phyloP scores from a whole-genome alignment of 2,329 filamentous ascomycete genomes.

The Claviceps sp. region DNA sequence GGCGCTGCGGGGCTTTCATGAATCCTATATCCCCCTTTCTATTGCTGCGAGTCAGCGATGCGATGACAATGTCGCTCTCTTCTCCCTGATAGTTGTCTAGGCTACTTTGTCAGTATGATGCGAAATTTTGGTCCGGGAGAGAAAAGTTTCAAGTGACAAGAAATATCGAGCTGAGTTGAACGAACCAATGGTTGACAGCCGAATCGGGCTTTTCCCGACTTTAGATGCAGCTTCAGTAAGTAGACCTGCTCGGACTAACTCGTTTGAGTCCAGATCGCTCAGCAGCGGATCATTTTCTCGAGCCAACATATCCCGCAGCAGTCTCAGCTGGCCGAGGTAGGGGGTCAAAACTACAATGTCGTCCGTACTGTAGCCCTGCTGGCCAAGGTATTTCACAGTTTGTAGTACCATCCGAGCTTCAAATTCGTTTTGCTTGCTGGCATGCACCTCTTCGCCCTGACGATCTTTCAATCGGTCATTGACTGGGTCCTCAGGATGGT shows the following conservation, averaged over 20 bases:
- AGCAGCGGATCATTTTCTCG: slow-evolving; percentile 49
- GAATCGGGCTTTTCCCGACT: slow-evolving; percentile 36
- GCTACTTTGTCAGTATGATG: background rate
- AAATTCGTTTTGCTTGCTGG: slow-evolving; percentile 43
- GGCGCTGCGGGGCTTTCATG: slow-evolving; percentile 47
- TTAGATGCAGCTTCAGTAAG: slow-evolving; percentile 38
- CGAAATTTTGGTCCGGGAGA: background rate
- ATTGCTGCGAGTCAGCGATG: slow-evolving; percentile 56
- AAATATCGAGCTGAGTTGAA: background rate
- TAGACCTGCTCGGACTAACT: slow-evolving; percentile 46
- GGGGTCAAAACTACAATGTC: slow-evolving; percentile 58
- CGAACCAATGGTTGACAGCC: slow-evolving; percentile 55
- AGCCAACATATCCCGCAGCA: slow-evolving; percentile 39
- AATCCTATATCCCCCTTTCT: slow-evolving; percentile 53
- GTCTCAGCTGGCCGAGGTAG: slow-evolving; percentile 54
- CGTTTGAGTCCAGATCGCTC: slow-evolving; percentile 53
- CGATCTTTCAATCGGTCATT: slow-evolving; percentile 29
- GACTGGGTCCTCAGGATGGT: slow-evolving; percentile 33
- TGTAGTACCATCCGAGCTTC: slow-evolving; percentile 55
- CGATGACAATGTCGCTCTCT: slow-evolving; percentile 60
- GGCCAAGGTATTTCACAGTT: slow-evolving; percentile 51
- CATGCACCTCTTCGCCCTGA: slow-evolving; percentile 32
- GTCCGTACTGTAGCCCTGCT: slow-evolving; percentile 55
- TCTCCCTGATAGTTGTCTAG: slow-evolving; percentile 69
- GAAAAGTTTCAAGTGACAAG: background rate